Percentiles rank a stretch among this genome's conserved stretches.
Evolutionary conservation across 169 alveolate species (phyloP).

Genomic region (Plasmodium yoelii): DNA sequence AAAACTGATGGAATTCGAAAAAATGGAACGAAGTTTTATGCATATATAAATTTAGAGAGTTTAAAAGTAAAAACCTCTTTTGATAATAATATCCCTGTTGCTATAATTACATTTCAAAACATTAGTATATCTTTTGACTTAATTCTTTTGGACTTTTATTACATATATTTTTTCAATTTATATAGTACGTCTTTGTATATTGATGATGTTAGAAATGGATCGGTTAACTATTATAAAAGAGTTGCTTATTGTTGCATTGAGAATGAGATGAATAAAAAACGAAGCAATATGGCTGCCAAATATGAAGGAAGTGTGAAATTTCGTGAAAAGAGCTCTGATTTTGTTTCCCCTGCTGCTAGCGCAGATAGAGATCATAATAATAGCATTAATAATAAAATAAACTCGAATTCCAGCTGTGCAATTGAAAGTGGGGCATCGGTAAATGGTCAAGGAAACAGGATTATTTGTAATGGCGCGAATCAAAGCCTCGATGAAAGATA

Average conservation of each 20-base stretch:
- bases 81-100: constrained; percentile 61
- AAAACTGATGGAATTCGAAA: constrained; percentile 20
- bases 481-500: background rate
- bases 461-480: background rate
- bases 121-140: constrained; percentile 70
- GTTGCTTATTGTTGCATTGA: constrained; percentile 77
- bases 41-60: constrained; percentile 71
- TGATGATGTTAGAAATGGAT: constrained; percentile 66
- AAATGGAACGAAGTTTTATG: constrained; percentile 37
- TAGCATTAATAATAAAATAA: background rate
- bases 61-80: constrained; percentile 66
- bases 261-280: constrained; percentile 23
- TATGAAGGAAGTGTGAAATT: background rate
- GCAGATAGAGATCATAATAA: background rate
- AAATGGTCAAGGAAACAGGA: background rate
- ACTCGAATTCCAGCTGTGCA: background rate
- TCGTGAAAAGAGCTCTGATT: background rate
- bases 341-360: background rate
- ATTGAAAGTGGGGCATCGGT: background rate
- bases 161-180: constrained; percentile 62
- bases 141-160: constrained; percentile 68
- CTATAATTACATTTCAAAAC: constrained; percentile 54
- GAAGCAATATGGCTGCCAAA: background rate
- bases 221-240: constrained; percentile 65
- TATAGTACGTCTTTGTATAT: constrained; percentile 70